Evolutionary conservation across 225 moss, liverwort and hornwort genomes (phyloP), one percentile per base, ranked within the genome.

Genomic region (Bryum argenteum): DNA sequence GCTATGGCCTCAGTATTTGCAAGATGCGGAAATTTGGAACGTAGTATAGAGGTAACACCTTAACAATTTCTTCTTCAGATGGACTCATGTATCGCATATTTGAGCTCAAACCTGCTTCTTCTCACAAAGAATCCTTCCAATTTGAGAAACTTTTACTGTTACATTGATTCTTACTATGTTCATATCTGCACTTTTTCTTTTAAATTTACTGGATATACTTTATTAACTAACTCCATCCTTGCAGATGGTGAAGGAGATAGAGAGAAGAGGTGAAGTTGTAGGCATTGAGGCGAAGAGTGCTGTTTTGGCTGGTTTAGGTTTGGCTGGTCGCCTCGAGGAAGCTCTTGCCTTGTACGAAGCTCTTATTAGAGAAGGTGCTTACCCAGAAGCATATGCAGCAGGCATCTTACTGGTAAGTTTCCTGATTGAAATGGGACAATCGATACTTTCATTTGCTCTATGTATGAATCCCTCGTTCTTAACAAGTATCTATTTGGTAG

Each of bases 311-410:
- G 87, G 85, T 48, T 75, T 93, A 77, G 79, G 85, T 70, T 72
- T 80, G 63, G 87, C 86, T 77, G 90, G 90, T 44, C 89, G 90
- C 42, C 82, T 90, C 43, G 80, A 89, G 33, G 90, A 93, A 80
- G 87, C 90, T 58, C 48, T 80, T 14, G 72, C 80, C 23, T 75
- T 89, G 18, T 93, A 89, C 41, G 75, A 78, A 55, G 82, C 87
- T 65, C 80, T 93, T 53, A 78, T 20, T 59, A 71, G 52, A 47
- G 83, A 69, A 65, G 81, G 87, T 47, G 78, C 82, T 56, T 79
- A 67, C 56, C 90, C 87, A 23, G 78, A 77, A 72, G 87, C 89
- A 78, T 87, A 87, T 57, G 68, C 90, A 58, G 80, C 77, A 57
- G 83, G 82, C 52, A 83, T 79, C 42, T 72, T 93, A 56, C 72